A percentile compares a stretch with the other conserved stretches of the same genome.
Conservation (phyloP, 805 yeast genomes). For the Kluyveromyces dobzhanskii region DNA sequence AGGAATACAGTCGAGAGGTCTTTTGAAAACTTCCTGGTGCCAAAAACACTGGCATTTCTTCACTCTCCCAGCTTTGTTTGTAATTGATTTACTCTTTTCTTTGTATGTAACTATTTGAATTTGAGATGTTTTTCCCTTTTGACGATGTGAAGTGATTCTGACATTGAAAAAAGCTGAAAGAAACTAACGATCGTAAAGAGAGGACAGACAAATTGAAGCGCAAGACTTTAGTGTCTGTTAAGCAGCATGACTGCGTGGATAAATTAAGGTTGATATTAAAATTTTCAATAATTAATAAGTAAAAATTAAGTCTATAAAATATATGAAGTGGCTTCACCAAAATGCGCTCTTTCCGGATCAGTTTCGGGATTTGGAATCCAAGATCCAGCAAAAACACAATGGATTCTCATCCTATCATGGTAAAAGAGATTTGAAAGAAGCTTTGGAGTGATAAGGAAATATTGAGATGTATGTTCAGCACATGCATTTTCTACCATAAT, state of each 20-base stretch:
- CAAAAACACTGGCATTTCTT: background rate
- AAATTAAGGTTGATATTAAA: no score
- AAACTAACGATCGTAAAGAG: no score
- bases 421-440: slow-evolving; percentile 69
- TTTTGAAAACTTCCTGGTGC: background rate
- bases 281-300: no score
- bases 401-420: slow-evolving; percentile 72
- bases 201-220: no score
- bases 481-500: slow-evolving; percentile 84
- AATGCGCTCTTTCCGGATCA: slow-evolving; percentile 24
- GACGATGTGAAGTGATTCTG: no score
- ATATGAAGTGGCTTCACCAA: slow-evolving; percentile 31
- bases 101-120: no score
- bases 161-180: no score
- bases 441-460: slow-evolving; percentile 90
- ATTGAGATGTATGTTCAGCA: slow-evolving; percentile 56
- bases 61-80: no score
- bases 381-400: slow-evolving; percentile 66
- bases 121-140: no score
- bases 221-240: no score
- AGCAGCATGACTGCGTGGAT: no score
- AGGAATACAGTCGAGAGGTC: background rate
- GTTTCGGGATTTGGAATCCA: slow-evolving; percentile 34
- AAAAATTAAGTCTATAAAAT: slow-evolving; percentile 3
- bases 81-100: no score